Percentiles rank a stretch among this genome's conserved stretches.
Conservation (phyloP, 352 stramenopile species). For the Phytophthora podocarpi region DNA sequence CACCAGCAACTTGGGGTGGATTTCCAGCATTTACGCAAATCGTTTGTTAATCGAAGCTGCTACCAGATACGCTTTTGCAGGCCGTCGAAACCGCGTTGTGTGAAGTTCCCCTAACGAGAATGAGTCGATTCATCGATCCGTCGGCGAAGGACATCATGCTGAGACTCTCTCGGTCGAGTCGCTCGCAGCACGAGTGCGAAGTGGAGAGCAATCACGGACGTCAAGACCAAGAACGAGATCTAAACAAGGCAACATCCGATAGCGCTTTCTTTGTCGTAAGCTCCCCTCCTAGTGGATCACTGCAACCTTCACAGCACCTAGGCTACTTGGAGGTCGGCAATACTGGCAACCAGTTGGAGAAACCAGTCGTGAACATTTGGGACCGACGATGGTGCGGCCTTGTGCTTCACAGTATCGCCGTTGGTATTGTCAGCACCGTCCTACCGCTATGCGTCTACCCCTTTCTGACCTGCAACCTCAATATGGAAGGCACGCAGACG, state of each 20-base stretch:
- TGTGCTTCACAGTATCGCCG: slow-evolving; percentile 49
- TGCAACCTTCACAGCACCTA: not conserved
- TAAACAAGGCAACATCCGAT: not conserved
- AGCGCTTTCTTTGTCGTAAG: not conserved
- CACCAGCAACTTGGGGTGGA: too few species aligned
- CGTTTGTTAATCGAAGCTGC: too few species aligned
- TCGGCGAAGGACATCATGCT: slow-evolving; percentile 6
- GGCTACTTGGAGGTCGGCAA: not conserved
- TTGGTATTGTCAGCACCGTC: slow-evolving; percentile 59
- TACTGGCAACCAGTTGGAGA: not conserved
- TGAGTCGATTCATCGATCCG: slow-evolving; percentile 9
- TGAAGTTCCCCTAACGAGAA: too few species aligned
- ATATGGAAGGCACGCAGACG: slow-evolving; percentile 72
- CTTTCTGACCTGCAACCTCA: slow-evolving; percentile 70
- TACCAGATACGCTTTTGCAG: too few species aligned
- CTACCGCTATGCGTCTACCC: slow-evolving; percentile 62
- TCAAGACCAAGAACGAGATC: slow-evolving; percentile 1
- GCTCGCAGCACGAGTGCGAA: not conserved
- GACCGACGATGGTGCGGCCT: slow-evolving; percentile 58
- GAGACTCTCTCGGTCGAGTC: slow-evolving; percentile 7
- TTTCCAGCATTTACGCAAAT: too few species aligned
- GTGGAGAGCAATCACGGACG: not conserved
- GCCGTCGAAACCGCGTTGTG: too few species aligned
- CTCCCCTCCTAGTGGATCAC: not conserved
- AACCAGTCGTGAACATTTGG: slow-evolving; percentile 18